Conservation (phyloP, 2,329 filamentous ascomycete genomes). For the Penicillium sp. region DNA sequence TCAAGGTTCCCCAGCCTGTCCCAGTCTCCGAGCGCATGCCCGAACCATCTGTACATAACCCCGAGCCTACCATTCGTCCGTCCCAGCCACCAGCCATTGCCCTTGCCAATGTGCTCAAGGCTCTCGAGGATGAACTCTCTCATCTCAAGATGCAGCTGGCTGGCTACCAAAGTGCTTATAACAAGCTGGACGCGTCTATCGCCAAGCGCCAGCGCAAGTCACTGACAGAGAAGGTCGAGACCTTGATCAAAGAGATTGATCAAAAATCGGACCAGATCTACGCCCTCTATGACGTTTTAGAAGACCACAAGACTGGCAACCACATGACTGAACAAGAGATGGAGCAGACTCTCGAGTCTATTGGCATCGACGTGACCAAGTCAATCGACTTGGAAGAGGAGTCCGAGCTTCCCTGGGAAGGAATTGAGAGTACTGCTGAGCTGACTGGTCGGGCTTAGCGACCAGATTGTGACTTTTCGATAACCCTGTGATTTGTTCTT, state of each 20-base stretch:
- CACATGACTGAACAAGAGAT: conserved; percentile 66
- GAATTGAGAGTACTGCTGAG: conserved; percentile 48
- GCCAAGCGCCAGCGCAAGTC: conserved; percentile 67
- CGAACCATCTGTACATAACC: conserved; percentile 49
- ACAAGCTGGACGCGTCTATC: conserved; percentile 67
- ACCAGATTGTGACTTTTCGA: neutral
- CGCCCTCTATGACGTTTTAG: conserved; percentile 79
- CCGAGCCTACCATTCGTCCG: conserved; percentile 64
- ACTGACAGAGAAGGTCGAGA: conserved; percentile 65
- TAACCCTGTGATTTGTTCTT: conserved; percentile 6
- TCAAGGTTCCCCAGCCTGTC: conserved; percentile 54
- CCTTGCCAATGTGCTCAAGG: conserved; percentile 81
- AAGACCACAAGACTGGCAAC: conserved; percentile 73
- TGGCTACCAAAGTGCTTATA: conserved; percentile 65
- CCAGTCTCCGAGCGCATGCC: conserved; percentile 56
- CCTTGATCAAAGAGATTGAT: conserved; percentile 67
- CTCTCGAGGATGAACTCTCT: conserved; percentile 75
- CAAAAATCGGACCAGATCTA: conserved; percentile 81
- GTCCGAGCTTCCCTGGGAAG: conserved; percentile 49
- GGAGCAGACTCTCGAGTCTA: conserved; percentile 63
- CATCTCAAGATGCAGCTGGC: conserved; percentile 75
- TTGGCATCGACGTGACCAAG: conserved; percentile 40
- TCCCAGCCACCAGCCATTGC: conserved; percentile 72
- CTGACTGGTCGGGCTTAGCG: conserved; percentile 34
- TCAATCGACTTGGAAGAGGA: conserved; percentile 36